Percentiles rank a stretch among this genome's conserved stretches.
Evolutionary conservation across 768 basidiomycete species (phyloP).

Genomic region (Nevesoporus exiguus): DNA sequence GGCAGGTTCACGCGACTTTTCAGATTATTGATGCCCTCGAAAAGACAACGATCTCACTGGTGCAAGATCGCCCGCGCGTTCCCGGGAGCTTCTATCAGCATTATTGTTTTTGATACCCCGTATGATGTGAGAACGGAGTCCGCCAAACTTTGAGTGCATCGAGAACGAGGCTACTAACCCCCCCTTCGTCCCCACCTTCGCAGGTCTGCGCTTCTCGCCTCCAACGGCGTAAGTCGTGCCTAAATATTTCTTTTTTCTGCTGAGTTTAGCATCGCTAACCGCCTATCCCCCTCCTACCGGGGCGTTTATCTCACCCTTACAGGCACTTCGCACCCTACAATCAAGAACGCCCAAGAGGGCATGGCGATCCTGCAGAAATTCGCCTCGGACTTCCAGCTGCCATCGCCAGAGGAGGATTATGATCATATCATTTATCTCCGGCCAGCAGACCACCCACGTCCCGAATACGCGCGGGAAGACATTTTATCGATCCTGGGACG

Average conservation of each 20-base stretch:
- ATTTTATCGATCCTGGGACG: conserved; percentile 51
- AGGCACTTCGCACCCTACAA: conserved; percentile 79
- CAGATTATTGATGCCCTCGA: conserved; percentile 1
- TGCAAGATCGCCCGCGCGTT: conserved; percentile 66
- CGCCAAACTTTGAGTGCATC: background rate
- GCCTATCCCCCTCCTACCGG: background rate
- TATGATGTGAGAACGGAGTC: conserved; percentile 53
- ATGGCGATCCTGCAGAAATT: conserved; percentile 64
- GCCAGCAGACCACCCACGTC: conserved; percentile 36
- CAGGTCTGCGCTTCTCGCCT: conserved; percentile 65
- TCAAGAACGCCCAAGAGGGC: conserved; percentile 56
- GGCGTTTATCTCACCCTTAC: conserved; percentile 14
- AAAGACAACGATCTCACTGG: conserved; percentile 72
- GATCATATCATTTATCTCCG: conserved; percentile 48
- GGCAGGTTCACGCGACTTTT: background rate
- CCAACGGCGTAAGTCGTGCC: conserved; percentile 46
- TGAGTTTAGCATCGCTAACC: conserved; percentile 9
- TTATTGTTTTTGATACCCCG: conserved; percentile 75
- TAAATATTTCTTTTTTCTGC: conserved; percentile 1
- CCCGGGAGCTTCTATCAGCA: conserved; percentile 61
- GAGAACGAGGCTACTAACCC: conserved; percentile 11
- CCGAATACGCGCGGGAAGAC: conserved; percentile 49
- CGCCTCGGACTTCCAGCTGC: conserved; percentile 54
- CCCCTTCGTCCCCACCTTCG: conserved; percentile 15
- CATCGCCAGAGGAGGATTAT: conserved; percentile 59